phyloP scores from a whole-genome alignment of 352 stramenopile genomes.

The Phytopythium vexans region DNA sequence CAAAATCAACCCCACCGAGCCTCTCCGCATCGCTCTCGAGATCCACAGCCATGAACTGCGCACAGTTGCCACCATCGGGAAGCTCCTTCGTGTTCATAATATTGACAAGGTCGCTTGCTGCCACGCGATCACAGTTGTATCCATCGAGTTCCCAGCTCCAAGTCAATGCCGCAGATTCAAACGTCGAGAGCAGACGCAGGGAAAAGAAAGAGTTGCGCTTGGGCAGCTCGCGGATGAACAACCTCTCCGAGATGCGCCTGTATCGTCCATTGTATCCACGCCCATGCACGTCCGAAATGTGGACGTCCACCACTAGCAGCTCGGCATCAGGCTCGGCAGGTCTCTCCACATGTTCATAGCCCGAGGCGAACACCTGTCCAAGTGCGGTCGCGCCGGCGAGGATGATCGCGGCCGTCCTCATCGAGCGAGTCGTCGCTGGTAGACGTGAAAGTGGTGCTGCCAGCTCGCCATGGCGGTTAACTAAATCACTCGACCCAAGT shows the following conservation, averaged over 20 bases:
- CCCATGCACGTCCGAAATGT: conserved; percentile 12
- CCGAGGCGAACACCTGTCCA: no score
- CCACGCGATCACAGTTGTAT: conserved; percentile 23
- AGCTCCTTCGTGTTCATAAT: no score
- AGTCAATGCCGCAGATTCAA: conserved; percentile 1
- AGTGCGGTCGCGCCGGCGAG: no score
- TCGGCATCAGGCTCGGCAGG: no score
- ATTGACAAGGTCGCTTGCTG: conserved; percentile 1
- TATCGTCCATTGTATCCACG: conserved; percentile 32
- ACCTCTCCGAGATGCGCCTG: conserved; percentile 9
- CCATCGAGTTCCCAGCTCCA: conserved; percentile 30
- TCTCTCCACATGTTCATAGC: no score
- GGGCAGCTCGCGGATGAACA: conserved; percentile 27
- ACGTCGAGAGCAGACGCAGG: conserved; percentile 10
- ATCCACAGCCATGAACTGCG: conserved; percentile 16
- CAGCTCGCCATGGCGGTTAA: no score
- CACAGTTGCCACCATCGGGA: no score
- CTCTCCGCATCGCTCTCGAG: conserved; percentile 14
- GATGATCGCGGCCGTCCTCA: no score
- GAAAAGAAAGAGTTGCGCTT: conserved; percentile 27
- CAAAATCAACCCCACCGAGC: not conserved
- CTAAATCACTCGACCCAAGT: no score
- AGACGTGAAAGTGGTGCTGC: no score
- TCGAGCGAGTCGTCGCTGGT: no score
- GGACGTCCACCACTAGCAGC: conserved; percentile 22